phyloP scores from a whole-genome alignment of 2,329 filamentous ascomycete genomes.

The Ophiocordyceps polyrhachis-furcata region DNA sequence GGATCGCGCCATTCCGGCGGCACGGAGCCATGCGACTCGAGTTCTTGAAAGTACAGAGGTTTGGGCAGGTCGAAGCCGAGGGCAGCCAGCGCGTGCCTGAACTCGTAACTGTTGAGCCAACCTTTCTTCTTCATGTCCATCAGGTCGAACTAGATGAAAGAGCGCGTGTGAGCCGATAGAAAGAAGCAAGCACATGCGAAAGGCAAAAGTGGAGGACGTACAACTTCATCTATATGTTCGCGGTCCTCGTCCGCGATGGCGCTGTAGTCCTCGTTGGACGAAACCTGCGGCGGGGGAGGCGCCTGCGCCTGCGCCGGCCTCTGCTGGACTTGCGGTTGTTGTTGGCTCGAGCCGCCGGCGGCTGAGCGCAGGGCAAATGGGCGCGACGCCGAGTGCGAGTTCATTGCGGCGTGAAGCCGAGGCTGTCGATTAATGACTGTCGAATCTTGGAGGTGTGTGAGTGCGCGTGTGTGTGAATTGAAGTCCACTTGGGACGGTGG shows the following conservation, averaged over 20 bases:
- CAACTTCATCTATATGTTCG: constrained; percentile 85
- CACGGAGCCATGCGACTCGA: constrained; percentile 64
- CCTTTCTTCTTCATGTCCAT: constrained; percentile 95
- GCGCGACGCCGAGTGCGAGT: constrained; percentile 19
- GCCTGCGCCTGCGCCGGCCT: constrained; percentile 10
- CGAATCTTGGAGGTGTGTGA: not conserved
- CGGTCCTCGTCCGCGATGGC: constrained; percentile 67
- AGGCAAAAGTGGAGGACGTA: constrained; percentile 20
- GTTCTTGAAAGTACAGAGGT: constrained; percentile 60
- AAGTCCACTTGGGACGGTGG: not conserved
- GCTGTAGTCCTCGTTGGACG: constrained; percentile 19
- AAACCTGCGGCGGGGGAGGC: constrained; percentile 15
- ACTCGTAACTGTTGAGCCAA: constrained; percentile 92
- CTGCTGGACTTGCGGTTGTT: constrained; percentile 3
- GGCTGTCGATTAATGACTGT: not conserved
- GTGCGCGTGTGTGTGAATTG: not conserved
- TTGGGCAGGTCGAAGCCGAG: constrained; percentile 87
- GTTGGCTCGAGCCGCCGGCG: constrained; percentile 12
- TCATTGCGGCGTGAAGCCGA: constrained; percentile 10
- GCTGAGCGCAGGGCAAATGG: constrained; percentile 17
- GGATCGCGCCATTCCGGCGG: constrained; percentile 36
- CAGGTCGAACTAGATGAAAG: constrained; percentile 51
- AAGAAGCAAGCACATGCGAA: not conserved
- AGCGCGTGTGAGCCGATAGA: constrained; percentile 4
- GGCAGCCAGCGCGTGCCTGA: constrained; percentile 89